A percentile compares a stretch with the other conserved stretches of the same genome.
phyloP scores from a whole-genome alignment of 139 green algal species.

The Chlorella sp. region DNA sequence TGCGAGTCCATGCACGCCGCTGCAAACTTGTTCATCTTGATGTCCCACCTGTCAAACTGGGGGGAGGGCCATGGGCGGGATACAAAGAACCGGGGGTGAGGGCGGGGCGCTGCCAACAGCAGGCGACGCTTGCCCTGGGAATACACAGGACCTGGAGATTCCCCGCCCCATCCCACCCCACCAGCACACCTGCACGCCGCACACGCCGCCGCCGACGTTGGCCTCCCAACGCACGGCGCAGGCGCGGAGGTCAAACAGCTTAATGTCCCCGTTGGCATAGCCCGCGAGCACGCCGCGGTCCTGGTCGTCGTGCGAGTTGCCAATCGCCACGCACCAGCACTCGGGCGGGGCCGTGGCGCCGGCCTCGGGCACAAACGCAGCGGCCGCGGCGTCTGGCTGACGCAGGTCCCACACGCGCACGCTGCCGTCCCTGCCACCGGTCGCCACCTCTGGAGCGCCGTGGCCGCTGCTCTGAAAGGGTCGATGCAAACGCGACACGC shows the following conservation, averaged over 20 bases:
- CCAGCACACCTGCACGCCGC: slow-evolving; percentile 54
- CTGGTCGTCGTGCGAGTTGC: slow-evolving; percentile 81
- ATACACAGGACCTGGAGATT: neutral
- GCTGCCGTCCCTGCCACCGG: slow-evolving; percentile 79
- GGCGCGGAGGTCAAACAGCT: slow-evolving; percentile 84
- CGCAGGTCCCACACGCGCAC: slow-evolving; percentile 90
- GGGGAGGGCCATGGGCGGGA: neutral
- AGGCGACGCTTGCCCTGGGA: too few relatives aligned
- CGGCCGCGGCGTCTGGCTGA: slow-evolving; percentile 76
- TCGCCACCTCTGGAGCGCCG: slow-evolving; percentile 81
- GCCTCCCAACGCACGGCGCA: slow-evolving; percentile 71
- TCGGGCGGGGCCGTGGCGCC: slow-evolving; percentile 40
- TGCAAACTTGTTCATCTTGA: slow-evolving; percentile 96
- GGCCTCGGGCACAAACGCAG: slow-evolving; percentile 75
- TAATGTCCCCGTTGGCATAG: slow-evolving; percentile 89
- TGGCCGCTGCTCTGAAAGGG: slow-evolving; percentile 50
- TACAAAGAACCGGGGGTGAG: neutral
- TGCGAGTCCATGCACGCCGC: slow-evolving; percentile 80
- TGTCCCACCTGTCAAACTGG: slow-evolving; percentile 89
- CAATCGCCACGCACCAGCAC: slow-evolving; percentile 89
- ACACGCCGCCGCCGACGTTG: slow-evolving; percentile 90
- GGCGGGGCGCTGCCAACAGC: too few relatives aligned
- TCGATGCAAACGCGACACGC: too few relatives aligned
- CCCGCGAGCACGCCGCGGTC: slow-evolving; percentile 86
- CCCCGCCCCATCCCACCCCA: neutral